Evolutionary conservation across 306 rosid species (phyloP), one percentile per base, ranked within the genome.

Genomic region (Alnus glutinosa): DNA sequence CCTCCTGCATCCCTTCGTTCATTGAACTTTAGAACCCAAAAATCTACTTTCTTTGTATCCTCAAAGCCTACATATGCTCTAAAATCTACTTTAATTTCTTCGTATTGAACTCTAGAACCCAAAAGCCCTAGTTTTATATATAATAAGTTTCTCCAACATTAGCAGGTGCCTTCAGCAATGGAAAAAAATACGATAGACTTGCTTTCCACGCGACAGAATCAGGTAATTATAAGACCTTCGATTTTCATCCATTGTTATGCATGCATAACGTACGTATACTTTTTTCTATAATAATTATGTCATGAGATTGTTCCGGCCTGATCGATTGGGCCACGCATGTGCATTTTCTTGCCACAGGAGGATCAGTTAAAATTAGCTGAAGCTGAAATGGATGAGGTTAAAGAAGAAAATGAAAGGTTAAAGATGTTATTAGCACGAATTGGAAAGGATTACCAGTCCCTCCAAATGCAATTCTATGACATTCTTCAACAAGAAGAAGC

Each of bases 361-460:
- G 84, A 81, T 55, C 68, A 70, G n/a, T 77, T 76, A 30, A 77
- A 80, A 81, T 85, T 79, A 16, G 78, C 81, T 1, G 77, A 83
- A 88, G 88, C 86, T 1, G 83, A 88, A 79, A 88, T 86, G 85
- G 87, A 78, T 1, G 86, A 79, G 70, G 89, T 74, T 19, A 90
- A 73, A 63, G 89, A 86, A 84, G 94, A 90, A 78, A 90, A 90
- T 13, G 76, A 83, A 62, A 86, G 81, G 75, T 55, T 90, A 54
- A 90, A 86, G 78, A 15, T 57, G 76, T 23, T 83, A 36, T 66
- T 90, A 55, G 78, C 32, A 1, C 36, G 67, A 74, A 76, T 78
- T 11, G 34, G 55, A 71, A 85, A 78, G 66, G 89, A 90, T 34
- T 85, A 87, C 75, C 61, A 82, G 77, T 76, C 87, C 47, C 85